Evolutionary conservation across 768 basidiomycete species (phyloP), one percentile per base, ranked within the genome.

Genomic region (Neoboletus magnificus): DNA sequence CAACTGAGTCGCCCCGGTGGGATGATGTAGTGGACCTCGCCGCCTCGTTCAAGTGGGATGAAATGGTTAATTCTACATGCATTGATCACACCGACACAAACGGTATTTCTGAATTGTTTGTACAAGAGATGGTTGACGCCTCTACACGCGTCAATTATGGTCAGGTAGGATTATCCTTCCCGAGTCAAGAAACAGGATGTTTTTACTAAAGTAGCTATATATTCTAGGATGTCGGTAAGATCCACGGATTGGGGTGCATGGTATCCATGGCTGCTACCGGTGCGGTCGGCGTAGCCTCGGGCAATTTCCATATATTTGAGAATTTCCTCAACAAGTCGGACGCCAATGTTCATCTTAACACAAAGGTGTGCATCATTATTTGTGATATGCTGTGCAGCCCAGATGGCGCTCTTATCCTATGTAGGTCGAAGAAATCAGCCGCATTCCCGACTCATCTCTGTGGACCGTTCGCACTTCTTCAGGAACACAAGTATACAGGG

Each of bases 271-370:
- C 91, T 4, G 79, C 93, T 3, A 71, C 65, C 0, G 85, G 85
- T 15, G 91, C 91, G 0, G 72, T 75, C 4, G 77, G 79, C 13
- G 82, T 96, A 43, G 70, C 77, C 56, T 87, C 90, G 8, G 96
- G 96, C 6, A 96, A 97, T 70, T 88, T 80, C 70, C 82, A 82
- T 62, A 79, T 98, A 35, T 98, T 98, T 62, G 86, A 92, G 60
- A 73, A 83, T 48, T 95, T 98, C 73, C 65, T 95, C 49, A 76
- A 83, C 16, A 75, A 74, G 11, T 90, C 91, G 3, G 76, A 77
- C 11, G 91, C 96, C 13, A 81, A 79, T 6, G 68, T 94, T 5
- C 78, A 81, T 60, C 77, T 96, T 1, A 82, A 87, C 52, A 90
- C 89, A 0, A 74, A 82, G 54, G 92, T 92, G 62, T 41, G 9